Conservation (phyloP, 2,329 filamentous ascomycete genomes). For the Diaporthe vaccinii region DNA sequence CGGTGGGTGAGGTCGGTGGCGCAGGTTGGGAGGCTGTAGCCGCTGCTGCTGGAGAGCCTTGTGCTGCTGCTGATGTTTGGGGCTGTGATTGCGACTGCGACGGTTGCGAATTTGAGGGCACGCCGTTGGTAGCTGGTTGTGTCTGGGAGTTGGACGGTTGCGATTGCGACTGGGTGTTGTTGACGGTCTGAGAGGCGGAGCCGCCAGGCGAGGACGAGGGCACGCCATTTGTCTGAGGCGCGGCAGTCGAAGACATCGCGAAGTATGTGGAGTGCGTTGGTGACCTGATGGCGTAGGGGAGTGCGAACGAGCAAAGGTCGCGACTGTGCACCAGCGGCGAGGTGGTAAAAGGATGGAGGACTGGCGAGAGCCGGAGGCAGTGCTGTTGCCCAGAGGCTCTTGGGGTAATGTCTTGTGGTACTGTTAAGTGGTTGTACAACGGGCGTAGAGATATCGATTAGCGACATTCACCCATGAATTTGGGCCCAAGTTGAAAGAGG, state of each 20-base stretch:
- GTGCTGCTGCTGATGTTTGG: slow-evolving; percentile 45
- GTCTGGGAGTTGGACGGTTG: slow-evolving; percentile 39
- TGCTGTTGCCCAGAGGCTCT: background rate
- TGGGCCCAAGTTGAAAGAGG: background rate
- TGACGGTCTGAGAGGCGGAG: slow-evolving; percentile 44
- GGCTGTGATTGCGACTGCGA: slow-evolving; percentile 48
- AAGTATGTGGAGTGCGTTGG: slow-evolving; percentile 1
- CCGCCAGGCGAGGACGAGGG: slow-evolving; percentile 55
- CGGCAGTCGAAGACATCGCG: slow-evolving; percentile 49
- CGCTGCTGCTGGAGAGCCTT: slow-evolving; percentile 40
- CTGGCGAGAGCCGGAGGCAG: background rate
- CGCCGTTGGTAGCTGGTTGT: slow-evolving; percentile 48
- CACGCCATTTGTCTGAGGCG: slow-evolving; percentile 68
- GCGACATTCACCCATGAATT: background rate
- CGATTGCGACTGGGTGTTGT: slow-evolving; percentile 42
- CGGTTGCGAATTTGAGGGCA: slow-evolving; percentile 37
- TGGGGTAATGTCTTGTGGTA: background rate
- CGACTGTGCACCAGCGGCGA: background rate
- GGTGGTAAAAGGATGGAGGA: background rate
- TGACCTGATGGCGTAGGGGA: slow-evolving; percentile 22
- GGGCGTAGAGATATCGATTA: background rate
- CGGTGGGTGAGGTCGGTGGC: slow-evolving; percentile 49
- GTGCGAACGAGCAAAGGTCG: background rate
- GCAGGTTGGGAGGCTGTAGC: slow-evolving; percentile 44
- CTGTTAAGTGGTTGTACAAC: too few relatives aligned